Base-by-base conservation (phyloP, 169 alveolate genomes). In the Miamiensis avidus region DNA sequence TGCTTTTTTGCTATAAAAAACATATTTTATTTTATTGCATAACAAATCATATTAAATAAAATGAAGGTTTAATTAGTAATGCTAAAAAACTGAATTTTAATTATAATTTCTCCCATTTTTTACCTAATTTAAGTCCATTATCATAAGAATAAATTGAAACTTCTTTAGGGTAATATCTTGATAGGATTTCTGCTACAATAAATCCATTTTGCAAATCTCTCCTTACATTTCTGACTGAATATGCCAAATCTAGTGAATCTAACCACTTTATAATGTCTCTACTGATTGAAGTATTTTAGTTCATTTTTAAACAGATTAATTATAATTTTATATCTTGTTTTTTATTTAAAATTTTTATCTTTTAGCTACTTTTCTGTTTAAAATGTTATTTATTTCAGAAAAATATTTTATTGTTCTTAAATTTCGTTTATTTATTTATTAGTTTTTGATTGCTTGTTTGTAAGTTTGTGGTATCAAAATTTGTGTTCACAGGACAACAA, bases 141-240 rank as follows among this genome's bases (percentile, higher is more conserved):
- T 94, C 96, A 30, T 89, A 90, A 26, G 91, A 76, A 82, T 94
- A 93, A 91, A 95, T 93, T 74, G 91, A 89, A 33, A 95, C 86
- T 75, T 93, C 95, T 76, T 93, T 91, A 28, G 98, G 98, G 85
- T 90, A 91, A 74, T 95, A 93, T 33, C 97, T 85, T 31, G 89
- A 81, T 29, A 93, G 78, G 30, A 95, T 94, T 89, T 95, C 97
- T 28, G 97, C 98, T 0, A 94, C 88, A 28, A 94, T 81, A 88
- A 95, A 95, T 20, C 98, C 97, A 87, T 94, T 95, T 31, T 93
- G 84, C 78, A 93, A 78, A 87, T 95, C 97, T 85, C 97, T 93
- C 85, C 94, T 93, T 1, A 95, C 93, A 84, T 95, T 95, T 72
- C 88, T 84, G 15, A 95, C 92, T 78, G 93, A 89, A 76, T 95